Percentiles rank a stretch among this genome's conserved stretches.
Conservation (phyloP, 306 rosid genomes). For the Trichosanthes cucumerina region DNA sequence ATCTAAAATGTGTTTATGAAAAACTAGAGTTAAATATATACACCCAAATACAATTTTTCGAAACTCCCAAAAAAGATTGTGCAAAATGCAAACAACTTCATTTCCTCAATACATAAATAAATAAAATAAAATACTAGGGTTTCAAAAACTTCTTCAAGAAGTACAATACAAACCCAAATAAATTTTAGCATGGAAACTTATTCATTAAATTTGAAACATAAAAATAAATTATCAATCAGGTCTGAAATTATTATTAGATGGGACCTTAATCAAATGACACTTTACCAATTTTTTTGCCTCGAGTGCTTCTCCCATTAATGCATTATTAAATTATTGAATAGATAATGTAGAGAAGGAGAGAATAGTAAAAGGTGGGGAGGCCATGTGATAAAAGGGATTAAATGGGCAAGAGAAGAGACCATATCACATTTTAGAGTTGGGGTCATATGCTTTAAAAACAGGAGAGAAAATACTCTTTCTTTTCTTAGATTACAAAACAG, state of each 20-base stretch:
- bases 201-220: not conserved
- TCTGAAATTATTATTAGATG: not conserved
- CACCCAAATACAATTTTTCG: no score
- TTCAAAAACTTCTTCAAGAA: not conserved
- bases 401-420: not conserved
- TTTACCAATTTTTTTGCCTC: not conserved
- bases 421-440: not conserved
- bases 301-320: not conserved
- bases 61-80: no score
- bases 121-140: no score
- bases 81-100: no score
- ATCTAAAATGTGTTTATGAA: not conserved
- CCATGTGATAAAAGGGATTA: conserved; percentile 6
- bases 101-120: no score
- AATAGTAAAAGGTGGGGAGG: not conserved
- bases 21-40: not conserved
- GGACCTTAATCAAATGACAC: not conserved
- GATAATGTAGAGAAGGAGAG: not conserved
- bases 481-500: not conserved
- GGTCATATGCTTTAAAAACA: conserved; percentile 3
- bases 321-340: not conserved
- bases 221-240: not conserved
- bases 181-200: not conserved
- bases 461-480: not conserved
- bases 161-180: no score